A percentile compares a stretch with the other conserved stretches of the same genome.
Evolutionary conservation across 139 green algal species (phyloP).

Genomic region (Zygnema cylindricum): DNA sequence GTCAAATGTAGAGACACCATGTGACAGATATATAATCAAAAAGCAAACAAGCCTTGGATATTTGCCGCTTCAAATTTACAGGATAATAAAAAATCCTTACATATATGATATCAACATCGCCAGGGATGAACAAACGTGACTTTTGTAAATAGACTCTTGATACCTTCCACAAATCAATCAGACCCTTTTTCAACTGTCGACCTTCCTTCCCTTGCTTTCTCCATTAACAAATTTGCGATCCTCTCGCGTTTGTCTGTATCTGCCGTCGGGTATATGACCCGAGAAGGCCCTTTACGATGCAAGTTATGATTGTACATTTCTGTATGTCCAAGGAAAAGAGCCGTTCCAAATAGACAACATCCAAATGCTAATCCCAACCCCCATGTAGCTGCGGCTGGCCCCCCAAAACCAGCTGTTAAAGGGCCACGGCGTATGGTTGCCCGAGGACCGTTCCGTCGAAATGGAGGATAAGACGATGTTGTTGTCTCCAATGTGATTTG

Average conservation of each 20-base stretch:
- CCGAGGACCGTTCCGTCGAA: neutral
- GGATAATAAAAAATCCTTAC: too few species aligned
- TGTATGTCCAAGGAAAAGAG: slow-evolving; percentile 15
- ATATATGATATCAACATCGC: too few species aligned
- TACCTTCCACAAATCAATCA: too few species aligned
- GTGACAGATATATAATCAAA: too few species aligned
- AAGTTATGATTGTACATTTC: slow-evolving; percentile 42
- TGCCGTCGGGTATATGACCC: slow-evolving; percentile 24
- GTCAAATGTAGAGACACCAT: too few species aligned
- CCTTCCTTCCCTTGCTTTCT: slow-evolving; percentile 1
- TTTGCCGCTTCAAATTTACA: too few species aligned
- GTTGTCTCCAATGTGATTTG: neutral
- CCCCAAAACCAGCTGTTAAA: neutral
- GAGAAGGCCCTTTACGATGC: slow-evolving; percentile 24
- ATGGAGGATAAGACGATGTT: neutral
- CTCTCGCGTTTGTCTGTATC: slow-evolving; percentile 19
- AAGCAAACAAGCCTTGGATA: too few species aligned
- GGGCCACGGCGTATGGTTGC: neutral
- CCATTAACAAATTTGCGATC: slow-evolving; percentile 32
- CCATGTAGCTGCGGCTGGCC: slow-evolving; percentile 8
- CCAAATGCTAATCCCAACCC: slow-evolving; percentile 19
- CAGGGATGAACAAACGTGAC: too few species aligned
- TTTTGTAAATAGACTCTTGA: too few species aligned
- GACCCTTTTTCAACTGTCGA: neutral
- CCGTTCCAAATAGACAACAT: slow-evolving; percentile 26